Evolutionary conservation across 2,329 filamentous ascomycete genomes (phyloP), one percentile per base, ranked within the genome.

Genomic region (Zymoseptoria tritici): DNA sequence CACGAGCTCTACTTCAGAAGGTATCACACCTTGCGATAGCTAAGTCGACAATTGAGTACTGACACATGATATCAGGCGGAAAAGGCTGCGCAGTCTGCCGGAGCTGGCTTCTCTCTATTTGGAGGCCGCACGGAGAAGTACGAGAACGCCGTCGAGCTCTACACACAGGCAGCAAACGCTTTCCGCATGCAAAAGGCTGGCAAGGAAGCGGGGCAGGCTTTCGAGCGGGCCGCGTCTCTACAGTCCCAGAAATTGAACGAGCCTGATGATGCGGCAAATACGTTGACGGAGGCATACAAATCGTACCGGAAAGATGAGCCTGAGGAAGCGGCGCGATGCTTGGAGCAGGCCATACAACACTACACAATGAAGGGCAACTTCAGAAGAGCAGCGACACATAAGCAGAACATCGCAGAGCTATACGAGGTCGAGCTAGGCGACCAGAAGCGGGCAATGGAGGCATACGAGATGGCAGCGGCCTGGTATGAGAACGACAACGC

Each of bases 401-500:
- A 96, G 79, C 90, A 97, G 77, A 88, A 89, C 64, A 79, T 96
- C 61, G 94, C 86, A 19, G 91, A 97, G 72, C 78, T 96, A 24
- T 93, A 88, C 70, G 92, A 97, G 79, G 80, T 85, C 46, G 90
- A 96, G 68, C 74, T 96, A 19, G 86, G 86, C 8, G 90, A 97
- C 74, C 80, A 83, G 66, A 88, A 89, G 77, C 83, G 83, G 64
- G 93, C 94, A 9, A 82, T 93, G 59, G 87, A 90, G 65, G 86
- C 86, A 64, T 97, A 96, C 73, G 89, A 96, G 75, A 83, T 86
- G 60, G 91, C 93, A 22, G 92, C 91, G 3, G 83, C 85, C 55
- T 96, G 92, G 91, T 97, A 91, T 72, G 90, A 96, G 72, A 85
- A 84, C 60, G 91, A 96, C 71, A 91, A 91, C 76, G 90, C 91